Evolutionary conservation across 1,139 yeast species (phyloP).

Genomic region (Pichia sp.): DNA sequence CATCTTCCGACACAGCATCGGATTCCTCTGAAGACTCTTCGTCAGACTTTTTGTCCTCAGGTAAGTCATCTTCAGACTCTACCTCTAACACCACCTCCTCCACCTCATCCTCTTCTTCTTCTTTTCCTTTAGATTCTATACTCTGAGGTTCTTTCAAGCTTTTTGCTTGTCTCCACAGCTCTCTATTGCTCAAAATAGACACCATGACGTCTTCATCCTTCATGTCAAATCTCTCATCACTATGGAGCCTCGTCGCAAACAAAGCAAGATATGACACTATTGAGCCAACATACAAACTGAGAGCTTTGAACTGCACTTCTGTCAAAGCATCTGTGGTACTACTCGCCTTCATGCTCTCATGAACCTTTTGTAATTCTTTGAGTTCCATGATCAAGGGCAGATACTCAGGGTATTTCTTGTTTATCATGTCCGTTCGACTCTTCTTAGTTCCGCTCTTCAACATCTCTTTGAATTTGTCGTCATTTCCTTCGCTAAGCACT

Average conservation of each 20-base stretch:
- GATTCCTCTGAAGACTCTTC: conserved; percentile 28
- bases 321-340: conserved; percentile 36
- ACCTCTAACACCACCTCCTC: conserved; percentile 27
- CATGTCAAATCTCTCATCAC: conserved; percentile 61
- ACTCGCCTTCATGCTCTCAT: conserved; percentile 35
- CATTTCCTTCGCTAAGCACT: conserved; percentile 34
- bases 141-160: conserved; percentile 40
- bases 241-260: conserved; percentile 51
- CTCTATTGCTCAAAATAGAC: conserved; percentile 71
- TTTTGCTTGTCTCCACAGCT: conserved; percentile 82
- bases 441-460: conserved; percentile 36
- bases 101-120: conserved; percentile 28
- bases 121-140: conserved; percentile 20
- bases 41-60: conserved; percentile 22
- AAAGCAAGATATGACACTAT: conserved; percentile 73
- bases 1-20: conserved; percentile 28
- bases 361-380: conserved; percentile 41
- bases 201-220: conserved; percentile 90
- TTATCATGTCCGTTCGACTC: conserved; percentile 47
- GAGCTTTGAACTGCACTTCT: conserved; percentile 56
- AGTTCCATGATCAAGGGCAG: conserved; percentile 71
- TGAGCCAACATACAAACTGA: conserved; percentile 72
- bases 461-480: conserved; percentile 26
- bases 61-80: conserved; percentile 19
- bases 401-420: conserved; percentile 77